phyloP scores from a whole-genome alignment of 169 alveolate genomes.

The Toxoplasma gondii region DNA sequence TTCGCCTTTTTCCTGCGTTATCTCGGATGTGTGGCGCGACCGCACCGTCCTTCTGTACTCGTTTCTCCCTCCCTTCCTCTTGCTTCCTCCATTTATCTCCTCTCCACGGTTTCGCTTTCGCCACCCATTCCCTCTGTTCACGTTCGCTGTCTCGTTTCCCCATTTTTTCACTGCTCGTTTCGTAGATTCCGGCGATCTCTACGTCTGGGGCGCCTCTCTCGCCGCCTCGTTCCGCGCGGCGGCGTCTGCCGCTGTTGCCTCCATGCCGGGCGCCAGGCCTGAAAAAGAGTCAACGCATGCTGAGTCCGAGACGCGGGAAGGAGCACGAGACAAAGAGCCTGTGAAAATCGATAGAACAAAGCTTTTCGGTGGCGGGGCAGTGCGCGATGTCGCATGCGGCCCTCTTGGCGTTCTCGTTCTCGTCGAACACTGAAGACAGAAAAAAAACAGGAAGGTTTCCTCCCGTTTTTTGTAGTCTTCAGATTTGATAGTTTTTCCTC shows the following conservation, averaged over 20 bases:
- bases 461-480: no score
- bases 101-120: no score
- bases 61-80: no score
- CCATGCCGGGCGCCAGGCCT: background rate
- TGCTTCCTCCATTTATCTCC: no score
- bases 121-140: no score
- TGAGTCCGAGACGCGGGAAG: background rate
- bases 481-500: no score
- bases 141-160: background rate
- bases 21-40: no score
- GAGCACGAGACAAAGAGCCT: background rate
- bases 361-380: background rate
- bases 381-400: slow-evolving; percentile 2
- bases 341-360: background rate
- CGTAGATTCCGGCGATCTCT: background rate
- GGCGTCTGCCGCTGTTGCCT: background rate
- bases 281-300: background rate
- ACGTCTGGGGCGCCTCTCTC: background rate
- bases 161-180: no score
- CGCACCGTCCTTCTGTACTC: no score
- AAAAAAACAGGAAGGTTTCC: no score
- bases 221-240: background rate
- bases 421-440: background rate
- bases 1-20: no score
- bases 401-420: background rate